Evolutionary conservation across 2,329 filamentous ascomycete species (phyloP), one percentile per base, ranked within the genome.

Genomic region (Rhynchosporium secalis): DNA sequence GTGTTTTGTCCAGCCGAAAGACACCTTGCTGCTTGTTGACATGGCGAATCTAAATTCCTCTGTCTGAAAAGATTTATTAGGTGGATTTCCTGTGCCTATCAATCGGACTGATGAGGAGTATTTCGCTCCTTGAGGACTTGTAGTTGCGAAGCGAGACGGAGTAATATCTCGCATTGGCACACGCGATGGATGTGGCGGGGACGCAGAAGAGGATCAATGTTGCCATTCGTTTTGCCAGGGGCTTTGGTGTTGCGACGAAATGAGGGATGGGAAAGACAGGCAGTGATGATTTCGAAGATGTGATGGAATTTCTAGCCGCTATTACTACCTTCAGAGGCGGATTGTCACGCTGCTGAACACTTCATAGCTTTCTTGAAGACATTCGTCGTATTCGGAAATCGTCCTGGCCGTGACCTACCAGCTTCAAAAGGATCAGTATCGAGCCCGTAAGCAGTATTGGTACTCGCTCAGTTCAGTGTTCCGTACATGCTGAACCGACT

Each of bases 31-130:
- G 1, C 41, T 77, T 36, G 76, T 79, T 4, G 73, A 78, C 12
- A 64, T 79, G 28, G 75, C 73, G 4, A 77, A 76, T 46, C 68
- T 63, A 1, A 65, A 78, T 20, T 64, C 72, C 12, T 59, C 69
- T 4, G 56, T 2, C 63, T 75, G 2, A 61, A 71, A 5, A 72
- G 74, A 49, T 62, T 63, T 8, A 72, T 80, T 29, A 66, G 74
- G 51, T 81, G 73, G 71, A 66, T 80, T 79, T 68, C 78, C 79
- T 2, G 78, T 81, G 1, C 77, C 78, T 0, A 76, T 74, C 57
- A 72, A 72, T 12, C 67, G 76, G 13, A 69, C 68, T 13, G 75
- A 78, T 62, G 68, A 68, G 2, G 71, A 65, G 3, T 81, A 78
- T 64, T 76, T 76, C 58, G 71, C 63, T 20, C 76, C 78, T 1